Evolutionary conservation across 352 stramenopile genomes (phyloP).

Genomic region (Phytophthora fragariae): DNA sequence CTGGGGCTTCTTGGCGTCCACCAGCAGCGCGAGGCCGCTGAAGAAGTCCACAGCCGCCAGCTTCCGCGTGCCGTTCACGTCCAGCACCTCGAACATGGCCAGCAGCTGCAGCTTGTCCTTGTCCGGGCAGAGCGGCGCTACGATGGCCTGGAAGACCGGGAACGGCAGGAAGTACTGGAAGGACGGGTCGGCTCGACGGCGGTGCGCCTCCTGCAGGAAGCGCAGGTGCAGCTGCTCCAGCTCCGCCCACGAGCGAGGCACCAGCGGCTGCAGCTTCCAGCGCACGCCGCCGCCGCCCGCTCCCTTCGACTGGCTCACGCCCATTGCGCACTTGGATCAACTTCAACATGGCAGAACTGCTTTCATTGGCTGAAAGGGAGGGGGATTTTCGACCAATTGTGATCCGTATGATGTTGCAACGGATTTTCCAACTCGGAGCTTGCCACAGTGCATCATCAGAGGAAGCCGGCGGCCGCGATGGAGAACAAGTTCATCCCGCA

Average conservation of each 20-base stretch:
- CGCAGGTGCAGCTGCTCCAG: conserved; percentile 65
- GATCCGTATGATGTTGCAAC: background rate
- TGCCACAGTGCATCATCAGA: background rate
- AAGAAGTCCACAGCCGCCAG: conserved; percentile 69
- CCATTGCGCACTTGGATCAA: conserved; percentile 32
- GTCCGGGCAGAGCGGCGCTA: conserved; percentile 39
- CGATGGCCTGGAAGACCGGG: conserved; percentile 54
- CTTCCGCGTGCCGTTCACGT: conserved; percentile 34
- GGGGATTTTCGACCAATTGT: conserved; percentile 16
- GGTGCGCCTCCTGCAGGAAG: conserved; percentile 67
- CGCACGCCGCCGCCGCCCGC: conserved; percentile 36
- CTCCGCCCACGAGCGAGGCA: conserved; percentile 61
- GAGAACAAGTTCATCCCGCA: conserved; percentile 93
- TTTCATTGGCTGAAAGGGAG: conserved; percentile 1
- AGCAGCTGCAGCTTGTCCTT: conserved; percentile 55
- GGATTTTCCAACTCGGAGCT: conserved; percentile 25
- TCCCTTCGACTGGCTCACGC: conserved; percentile 59
- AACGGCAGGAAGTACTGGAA: conserved; percentile 67
- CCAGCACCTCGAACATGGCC: conserved; percentile 52
- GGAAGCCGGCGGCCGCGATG: conserved; percentile 42
- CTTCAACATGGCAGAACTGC: conserved; percentile 22
- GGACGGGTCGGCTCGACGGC: conserved; percentile 39
- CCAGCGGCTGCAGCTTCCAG: conserved; percentile 45
- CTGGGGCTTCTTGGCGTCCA: conserved; percentile 66
- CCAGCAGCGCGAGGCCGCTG: conserved; percentile 60